phyloP scores from a whole-genome alignment of 345 rosid species.

The Anacardium occidentale region DNA sequence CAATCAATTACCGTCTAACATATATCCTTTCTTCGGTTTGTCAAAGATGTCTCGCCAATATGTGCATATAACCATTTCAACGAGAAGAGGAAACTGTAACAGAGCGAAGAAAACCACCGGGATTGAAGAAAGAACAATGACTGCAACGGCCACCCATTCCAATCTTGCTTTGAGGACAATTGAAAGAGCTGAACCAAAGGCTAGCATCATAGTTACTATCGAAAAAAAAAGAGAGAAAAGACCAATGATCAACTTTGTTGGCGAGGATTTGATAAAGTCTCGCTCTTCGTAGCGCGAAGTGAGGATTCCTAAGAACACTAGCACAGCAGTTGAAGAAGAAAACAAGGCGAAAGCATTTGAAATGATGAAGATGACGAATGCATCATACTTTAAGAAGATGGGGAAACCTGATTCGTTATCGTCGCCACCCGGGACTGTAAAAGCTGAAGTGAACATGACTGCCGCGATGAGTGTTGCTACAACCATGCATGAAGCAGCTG shows the following conservation, averaged over 20 bases:
- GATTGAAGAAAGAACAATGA: not conserved
- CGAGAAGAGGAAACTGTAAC: not conserved
- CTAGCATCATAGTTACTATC: not conserved
- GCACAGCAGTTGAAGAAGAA: not conserved
- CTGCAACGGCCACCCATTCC: not conserved
- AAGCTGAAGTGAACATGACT: conserved; percentile 6
- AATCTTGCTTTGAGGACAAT: not conserved
- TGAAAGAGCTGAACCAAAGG: not conserved
- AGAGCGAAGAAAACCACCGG: conserved; percentile 2
- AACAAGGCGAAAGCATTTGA: not conserved
- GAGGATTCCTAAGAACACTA: conserved; percentile 4
- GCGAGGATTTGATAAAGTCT: not conserved
- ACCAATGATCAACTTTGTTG: not conserved
- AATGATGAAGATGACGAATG: not conserved
- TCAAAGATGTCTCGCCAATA: conserved; percentile 1
- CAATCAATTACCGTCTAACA: not conserved
- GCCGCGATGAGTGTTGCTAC: conserved; percentile 8
- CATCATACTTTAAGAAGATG: not conserved
- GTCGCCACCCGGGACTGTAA: conserved; percentile 5
- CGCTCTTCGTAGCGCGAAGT: not conserved
- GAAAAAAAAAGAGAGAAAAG: not conserved
- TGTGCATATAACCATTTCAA: not conserved
- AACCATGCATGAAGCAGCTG: conserved; percentile 4
- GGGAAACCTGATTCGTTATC: not conserved
- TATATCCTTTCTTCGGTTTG: not conserved